Evolutionary conservation across 2,329 filamentous ascomycete species (phyloP).

Genomic region (Botrytis fragariae): DNA sequence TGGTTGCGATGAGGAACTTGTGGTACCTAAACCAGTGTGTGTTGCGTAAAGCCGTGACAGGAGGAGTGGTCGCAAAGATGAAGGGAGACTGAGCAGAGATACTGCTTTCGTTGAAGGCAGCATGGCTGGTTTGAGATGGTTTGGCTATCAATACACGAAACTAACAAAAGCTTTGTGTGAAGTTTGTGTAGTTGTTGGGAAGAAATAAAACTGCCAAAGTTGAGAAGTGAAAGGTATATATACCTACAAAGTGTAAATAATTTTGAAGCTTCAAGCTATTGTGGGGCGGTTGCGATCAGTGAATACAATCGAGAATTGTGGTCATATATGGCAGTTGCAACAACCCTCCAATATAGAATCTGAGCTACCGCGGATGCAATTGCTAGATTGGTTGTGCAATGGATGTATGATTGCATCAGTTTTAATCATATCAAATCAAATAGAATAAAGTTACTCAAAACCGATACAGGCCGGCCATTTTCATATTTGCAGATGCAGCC

Average conservation of each 20-base stretch:
- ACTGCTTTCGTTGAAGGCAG: slow-evolving; percentile 21
- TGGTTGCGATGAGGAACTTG: slow-evolving; percentile 39
- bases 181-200: not conserved
- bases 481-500: too few relatives aligned
- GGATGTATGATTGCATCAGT: too few relatives aligned
- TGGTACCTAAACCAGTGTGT: slow-evolving; percentile 45
- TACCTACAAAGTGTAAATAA: not conserved
- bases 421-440: too few relatives aligned
- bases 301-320: not conserved
- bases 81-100: slow-evolving; percentile 40
- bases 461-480: too few relatives aligned
- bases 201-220: not conserved
- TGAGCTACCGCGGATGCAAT: too few relatives aligned
- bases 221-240: not conserved
- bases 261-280: slow-evolving; percentile 16
- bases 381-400: too few relatives aligned
- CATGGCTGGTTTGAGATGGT: not conserved
- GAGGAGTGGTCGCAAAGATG: slow-evolving; percentile 42
- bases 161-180: not conserved
- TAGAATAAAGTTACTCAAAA: too few relatives aligned
- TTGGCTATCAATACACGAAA: not conserved
- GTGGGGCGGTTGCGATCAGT: not conserved
- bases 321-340: too few relatives aligned
- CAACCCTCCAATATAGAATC: too few relatives aligned
- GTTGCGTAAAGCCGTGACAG: slow-evolving; percentile 57